Evolutionary conservation across 2,329 filamentous ascomycete genomes (phyloP).

Genomic region (Camillea tinctor): DNA sequence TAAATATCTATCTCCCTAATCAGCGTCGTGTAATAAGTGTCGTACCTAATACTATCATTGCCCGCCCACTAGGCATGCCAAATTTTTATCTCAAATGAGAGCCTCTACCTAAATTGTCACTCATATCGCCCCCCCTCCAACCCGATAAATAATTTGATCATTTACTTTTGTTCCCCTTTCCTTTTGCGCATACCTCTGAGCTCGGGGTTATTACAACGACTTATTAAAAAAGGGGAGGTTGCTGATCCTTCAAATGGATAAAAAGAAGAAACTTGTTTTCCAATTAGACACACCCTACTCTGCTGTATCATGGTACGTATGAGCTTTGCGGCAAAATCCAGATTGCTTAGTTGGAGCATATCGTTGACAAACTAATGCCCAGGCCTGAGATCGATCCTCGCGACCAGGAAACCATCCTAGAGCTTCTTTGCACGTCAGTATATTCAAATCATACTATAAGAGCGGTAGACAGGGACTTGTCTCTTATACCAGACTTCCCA

Average conservation of each 20-base stretch:
- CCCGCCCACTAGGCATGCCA: not conserved
- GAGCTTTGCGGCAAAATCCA: not conserved
- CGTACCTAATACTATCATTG: not conserved
- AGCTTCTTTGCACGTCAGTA: conserved; percentile 64
- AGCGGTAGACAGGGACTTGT: no score
- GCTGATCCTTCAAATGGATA: conserved; percentile 39
- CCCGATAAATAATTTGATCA: not conserved
- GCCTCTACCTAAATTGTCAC: not conserved
- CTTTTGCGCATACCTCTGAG: not conserved
- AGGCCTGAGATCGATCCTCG: conserved; percentile 61
- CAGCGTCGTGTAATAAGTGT: not conserved
- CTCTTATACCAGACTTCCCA: conserved; percentile 5
- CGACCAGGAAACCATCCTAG: conserved; percentile 63
- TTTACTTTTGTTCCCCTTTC: no score
- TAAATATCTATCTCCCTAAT: not conserved
- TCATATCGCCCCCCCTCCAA: not conserved
- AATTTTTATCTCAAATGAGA: not conserved
- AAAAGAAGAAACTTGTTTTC: conserved; percentile 58
- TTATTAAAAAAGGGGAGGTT: no score
- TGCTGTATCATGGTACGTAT: conserved; percentile 54
- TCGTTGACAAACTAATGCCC: not conserved
- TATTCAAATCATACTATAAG: not conserved
- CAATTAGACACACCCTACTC: conserved; percentile 67
- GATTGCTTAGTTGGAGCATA: conserved; percentile 1
- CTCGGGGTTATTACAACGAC: not conserved